Base-by-base conservation (phyloP, 2,329 filamentous ascomycete species). In the Cercospora berteroae region DNA sequence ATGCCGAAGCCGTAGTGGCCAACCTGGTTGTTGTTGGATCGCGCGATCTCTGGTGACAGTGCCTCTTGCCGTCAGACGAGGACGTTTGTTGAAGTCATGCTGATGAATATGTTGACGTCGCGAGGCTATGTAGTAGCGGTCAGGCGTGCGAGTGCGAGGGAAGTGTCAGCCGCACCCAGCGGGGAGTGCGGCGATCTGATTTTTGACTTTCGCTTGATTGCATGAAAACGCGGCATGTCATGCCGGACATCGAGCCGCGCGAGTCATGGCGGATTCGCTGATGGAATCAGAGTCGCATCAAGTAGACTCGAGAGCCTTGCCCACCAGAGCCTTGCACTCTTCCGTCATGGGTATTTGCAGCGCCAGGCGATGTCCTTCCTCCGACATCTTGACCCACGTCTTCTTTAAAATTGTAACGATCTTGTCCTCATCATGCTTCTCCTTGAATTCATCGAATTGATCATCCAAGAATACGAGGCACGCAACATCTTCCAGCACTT, bases 381-480 rank as follows among this genome's bases (percentile, higher is more conserved):
- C 83, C 59, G 86, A 87, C 90, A 92, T 93, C 83, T 93, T 93
- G 58, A 74, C 87, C 90, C 90, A 92, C 13, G 90, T 92, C 85
- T 92, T 92, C 72, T 82, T 81, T 77, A 93, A 76, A 71, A 93
- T 92, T 18, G 80, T 81, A 20, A 94, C 77, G 67, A 93, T 88
- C 84, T 95, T 96, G 60, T 88, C 89, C 80, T 94, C 91, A 75
- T 93, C 90, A 63, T 89, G 85, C 29, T 86, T 84, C 76, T 85
- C 83, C 82, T 92, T 90, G 79, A 95, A 96, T 60, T 86, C 87
- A 74, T 94, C 92, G 70, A 96, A 90, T 76, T 95, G 91, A 77
- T 94, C 92, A 77, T 95, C 92, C 71, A 96, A 80, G 77, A 96
- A 96, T 29, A 96, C 92, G 64, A 96, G 80, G 76, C 92, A 96